Base-by-base conservation (phyloP, 2,329 filamentous ascomycete species). In the Alternaria brassicicola region DNA sequence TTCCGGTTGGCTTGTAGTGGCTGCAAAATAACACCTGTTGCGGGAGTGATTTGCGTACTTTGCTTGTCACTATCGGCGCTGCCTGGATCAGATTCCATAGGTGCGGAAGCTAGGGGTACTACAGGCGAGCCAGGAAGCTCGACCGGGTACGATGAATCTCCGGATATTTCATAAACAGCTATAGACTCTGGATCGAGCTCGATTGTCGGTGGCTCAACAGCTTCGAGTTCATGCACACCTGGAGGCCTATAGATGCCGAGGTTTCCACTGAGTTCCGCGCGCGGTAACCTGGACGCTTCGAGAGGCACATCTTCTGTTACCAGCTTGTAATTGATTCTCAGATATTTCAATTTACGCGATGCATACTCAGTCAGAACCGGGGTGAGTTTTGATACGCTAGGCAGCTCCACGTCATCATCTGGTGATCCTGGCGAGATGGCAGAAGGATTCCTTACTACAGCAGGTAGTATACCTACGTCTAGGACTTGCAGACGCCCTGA, bases 321-420 rank as follows among this genome's bases (percentile, higher is more conserved):
- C 15, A 88, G 67, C 28, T 79, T 76, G 73, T 87, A 84, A 56
- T 87, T 83, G 25, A 85, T 77, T 38, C 85, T 79, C 10, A 88
- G 68, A 66, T 85, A 86, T 2, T 79, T 83, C 64, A 88, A 56
- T 25, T 77, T 80, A 1, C 82, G 76, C 7, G 79, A 77, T 8
- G 81, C 83, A 59, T 76, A 74, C 19, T 80, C 76, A 7, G 78
- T 78, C 23, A 88, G 66, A 1, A 84, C 68, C 1, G 84, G 82
- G 19, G 82, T 81, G 5, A 88, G 75, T 64, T 85, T 86, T 59
- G 85, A 84, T 2, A 81, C 80, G 4, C 83, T 82, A 4, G 83
- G 82, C 51, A 82, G 58, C 17, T 51, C 63, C 28, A 77, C 63
- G 33, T 70, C 69, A 3, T 69, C 58, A 13, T 55, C 26, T 12